phyloP scores from a whole-genome alignment of 306 rosid genomes.

The Cucurbita pepo region DNA sequence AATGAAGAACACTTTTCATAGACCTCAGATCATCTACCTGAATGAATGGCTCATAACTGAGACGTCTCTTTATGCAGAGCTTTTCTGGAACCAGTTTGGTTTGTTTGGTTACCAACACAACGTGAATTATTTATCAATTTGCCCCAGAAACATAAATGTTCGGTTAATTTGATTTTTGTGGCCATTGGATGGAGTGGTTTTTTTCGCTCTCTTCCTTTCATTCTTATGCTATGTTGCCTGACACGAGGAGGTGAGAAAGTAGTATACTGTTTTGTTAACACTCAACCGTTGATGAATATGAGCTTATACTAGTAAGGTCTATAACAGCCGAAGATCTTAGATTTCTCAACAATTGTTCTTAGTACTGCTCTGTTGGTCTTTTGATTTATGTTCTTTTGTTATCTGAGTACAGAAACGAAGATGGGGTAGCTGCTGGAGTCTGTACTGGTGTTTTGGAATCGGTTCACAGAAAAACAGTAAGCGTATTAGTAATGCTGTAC shows the following conservation, averaged over 20 bases:
- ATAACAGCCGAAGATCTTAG: neutral
- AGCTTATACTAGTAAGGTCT: neutral
- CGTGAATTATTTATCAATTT: neutral
- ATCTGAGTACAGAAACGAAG: slow-evolving; percentile 63
- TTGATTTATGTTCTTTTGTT: slow-evolving; percentile 4
- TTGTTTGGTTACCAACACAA: neutral
- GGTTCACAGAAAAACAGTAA: slow-evolving; percentile 64
- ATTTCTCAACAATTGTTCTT: neutral
- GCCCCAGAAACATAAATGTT: neutral
- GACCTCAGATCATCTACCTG: neutral
- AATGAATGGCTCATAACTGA: neutral
- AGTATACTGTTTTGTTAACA: neutral
- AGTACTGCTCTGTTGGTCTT: neutral
- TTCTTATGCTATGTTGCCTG: neutral
- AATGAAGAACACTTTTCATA: neutral
- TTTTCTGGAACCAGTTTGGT: neutral
- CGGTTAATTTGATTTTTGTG: neutral
- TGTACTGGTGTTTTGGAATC: slow-evolving; percentile 55
- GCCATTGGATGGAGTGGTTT: neutral
- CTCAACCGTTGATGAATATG: neutral
- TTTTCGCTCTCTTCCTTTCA: neutral
- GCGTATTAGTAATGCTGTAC: slow-evolving; percentile 85
- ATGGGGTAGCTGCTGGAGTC: slow-evolving; percentile 88
- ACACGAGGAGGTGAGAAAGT: neutral
- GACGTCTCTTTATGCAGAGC: neutral